These are phyloP conservation scores for Corinectria fuckeliana DNA, from an alignment of 2,329 filamentous ascomycete genomes.

Conservation along the genomic window DNA sequence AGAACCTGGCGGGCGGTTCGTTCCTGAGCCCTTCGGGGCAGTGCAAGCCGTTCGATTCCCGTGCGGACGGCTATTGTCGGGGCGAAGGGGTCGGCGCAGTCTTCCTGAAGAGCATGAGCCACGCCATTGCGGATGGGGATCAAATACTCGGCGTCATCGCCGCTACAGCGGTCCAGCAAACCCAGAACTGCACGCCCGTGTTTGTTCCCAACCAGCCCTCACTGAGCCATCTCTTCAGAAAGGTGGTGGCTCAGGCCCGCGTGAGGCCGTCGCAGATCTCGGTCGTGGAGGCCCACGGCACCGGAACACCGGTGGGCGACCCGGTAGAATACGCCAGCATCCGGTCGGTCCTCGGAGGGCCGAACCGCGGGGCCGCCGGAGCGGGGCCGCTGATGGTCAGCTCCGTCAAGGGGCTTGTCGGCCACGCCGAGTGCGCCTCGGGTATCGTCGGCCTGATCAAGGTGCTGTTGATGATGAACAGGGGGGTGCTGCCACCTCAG, in stretches of 20 bases:
- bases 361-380: slow-evolving; percentile 13
- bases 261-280: slow-evolving; percentile 42
- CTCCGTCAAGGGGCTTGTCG: background rate
- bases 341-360: slow-evolving; percentile 9
- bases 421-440: background rate
- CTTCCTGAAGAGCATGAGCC: slow-evolving; percentile 54
- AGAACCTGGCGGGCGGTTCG: slow-evolving; percentile 22
- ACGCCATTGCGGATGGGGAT: slow-evolving; percentile 56
- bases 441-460: background rate
- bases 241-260: slow-evolving; percentile 26
- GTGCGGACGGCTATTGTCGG: slow-evolving; percentile 58
- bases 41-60: slow-evolving; percentile 43
- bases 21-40: slow-evolving; percentile 38
- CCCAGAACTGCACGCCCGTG: slow-evolving; percentile 49
- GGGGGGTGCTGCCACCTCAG: background rate
- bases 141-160: slow-evolving; percentile 50
- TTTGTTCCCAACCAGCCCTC: slow-evolving; percentile 26
- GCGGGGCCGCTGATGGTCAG: background rate
- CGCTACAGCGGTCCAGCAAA: slow-evolving; percentile 48
- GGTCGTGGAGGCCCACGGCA: slow-evolving; percentile 56
- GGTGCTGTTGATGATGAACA: background rate
- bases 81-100: slow-evolving; percentile 55
- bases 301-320: slow-evolving; percentile 59
- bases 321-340: slow-evolving; percentile 49
- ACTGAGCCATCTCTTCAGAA: background rate